Conservation (phyloP, 495 filamentous ascomycete genomes). For the Talaromyces adpressus region DNA sequence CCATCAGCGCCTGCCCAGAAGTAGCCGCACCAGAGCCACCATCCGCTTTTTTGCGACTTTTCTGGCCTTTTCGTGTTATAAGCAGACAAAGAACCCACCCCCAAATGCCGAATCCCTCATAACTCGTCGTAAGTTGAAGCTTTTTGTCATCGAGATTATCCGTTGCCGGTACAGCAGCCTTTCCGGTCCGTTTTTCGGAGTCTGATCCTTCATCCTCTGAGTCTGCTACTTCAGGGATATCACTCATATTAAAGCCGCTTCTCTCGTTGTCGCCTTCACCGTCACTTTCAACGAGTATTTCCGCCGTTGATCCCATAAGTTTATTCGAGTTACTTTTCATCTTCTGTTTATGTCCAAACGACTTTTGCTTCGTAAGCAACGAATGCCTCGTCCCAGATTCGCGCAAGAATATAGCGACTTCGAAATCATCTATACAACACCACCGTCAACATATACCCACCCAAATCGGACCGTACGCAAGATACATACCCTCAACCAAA, state of each 20-base stretch:
- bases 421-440: slow-evolving; percentile 70
- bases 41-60: slow-evolving; percentile 14
- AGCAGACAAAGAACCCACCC: slow-evolving; percentile 85
- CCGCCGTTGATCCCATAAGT: slow-evolving; percentile 37
- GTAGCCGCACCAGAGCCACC: slow-evolving; percentile 17
- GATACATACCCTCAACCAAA: slow-evolving; percentile 60
- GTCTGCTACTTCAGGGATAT: slow-evolving; percentile 25
- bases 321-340: slow-evolving; percentile 47
- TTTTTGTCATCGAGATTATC: slow-evolving; percentile 72
- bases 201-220: slow-evolving; percentile 8
- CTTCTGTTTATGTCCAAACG: slow-evolving; percentile 47
- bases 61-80: slow-evolving; percentile 62
- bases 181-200: slow-evolving; percentile 20
- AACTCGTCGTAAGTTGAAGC: slow-evolving; percentile 70
- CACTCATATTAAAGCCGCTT: slow-evolving; percentile 21
- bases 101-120: slow-evolving; percentile 94
- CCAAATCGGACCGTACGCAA: not conserved
- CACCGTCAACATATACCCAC: slow-evolving; percentile 9
- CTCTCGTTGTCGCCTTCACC: slow-evolving; percentile 29
- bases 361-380: slow-evolving; percentile 76
- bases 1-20: slow-evolving; percentile 72
- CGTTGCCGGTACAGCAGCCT: not conserved
- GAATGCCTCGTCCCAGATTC: slow-evolving; percentile 83
- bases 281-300: slow-evolving; percentile 37
- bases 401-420: slow-evolving; percentile 88